Conservation (phyloP, 2,329 filamentous ascomycete genomes). For the Blastomyces gilchristii region DNA sequence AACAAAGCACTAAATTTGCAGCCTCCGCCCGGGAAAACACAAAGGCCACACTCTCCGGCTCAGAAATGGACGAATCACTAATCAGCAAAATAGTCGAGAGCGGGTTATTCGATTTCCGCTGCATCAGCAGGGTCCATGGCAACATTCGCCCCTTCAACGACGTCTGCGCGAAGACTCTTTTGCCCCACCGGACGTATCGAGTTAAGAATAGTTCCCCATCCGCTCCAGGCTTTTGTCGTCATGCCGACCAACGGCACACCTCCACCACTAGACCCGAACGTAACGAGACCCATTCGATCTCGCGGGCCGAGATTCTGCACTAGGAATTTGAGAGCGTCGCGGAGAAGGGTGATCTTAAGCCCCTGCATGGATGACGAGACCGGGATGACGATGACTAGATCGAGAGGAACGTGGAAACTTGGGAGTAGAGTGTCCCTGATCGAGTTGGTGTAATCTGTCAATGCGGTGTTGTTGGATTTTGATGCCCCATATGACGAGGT, state of each 20-base stretch:
- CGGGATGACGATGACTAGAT: slow-evolving; percentile 91
- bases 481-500: slow-evolving; percentile 68
- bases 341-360: slow-evolving; percentile 91
- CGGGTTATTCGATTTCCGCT: slow-evolving; percentile 89
- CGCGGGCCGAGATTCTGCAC: slow-evolving; percentile 80
- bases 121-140: slow-evolving; percentile 99
- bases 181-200: slow-evolving; percentile 90
- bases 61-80: slow-evolving; percentile 90
- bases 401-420: slow-evolving; percentile 76
- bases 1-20: slow-evolving; percentile 60
- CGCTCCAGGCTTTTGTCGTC: slow-evolving; percentile 88
- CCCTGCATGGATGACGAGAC: slow-evolving; percentile 98
- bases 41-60: slow-evolving; percentile 92
- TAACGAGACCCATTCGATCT: slow-evolving; percentile 93
- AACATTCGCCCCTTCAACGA: slow-evolving; percentile 93
- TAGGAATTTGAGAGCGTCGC: slow-evolving; percentile 85
- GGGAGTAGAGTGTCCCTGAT: slow-evolving; percentile 37
- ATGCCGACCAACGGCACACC: slow-evolving; percentile 95
- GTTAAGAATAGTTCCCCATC: slow-evolving; percentile 76
- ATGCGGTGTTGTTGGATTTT: slow-evolving; percentile 75
- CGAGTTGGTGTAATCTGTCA: slow-evolving; percentile 81
- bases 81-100: slow-evolving; percentile 93
- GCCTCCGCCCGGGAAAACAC: slow-evolving; percentile 94
- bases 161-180: slow-evolving; percentile 91
- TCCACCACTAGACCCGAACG: slow-evolving; percentile 87